phyloP scores from a whole-genome alignment of 73 alveolate genomes.

The Paraurostyla sp. region DNA sequence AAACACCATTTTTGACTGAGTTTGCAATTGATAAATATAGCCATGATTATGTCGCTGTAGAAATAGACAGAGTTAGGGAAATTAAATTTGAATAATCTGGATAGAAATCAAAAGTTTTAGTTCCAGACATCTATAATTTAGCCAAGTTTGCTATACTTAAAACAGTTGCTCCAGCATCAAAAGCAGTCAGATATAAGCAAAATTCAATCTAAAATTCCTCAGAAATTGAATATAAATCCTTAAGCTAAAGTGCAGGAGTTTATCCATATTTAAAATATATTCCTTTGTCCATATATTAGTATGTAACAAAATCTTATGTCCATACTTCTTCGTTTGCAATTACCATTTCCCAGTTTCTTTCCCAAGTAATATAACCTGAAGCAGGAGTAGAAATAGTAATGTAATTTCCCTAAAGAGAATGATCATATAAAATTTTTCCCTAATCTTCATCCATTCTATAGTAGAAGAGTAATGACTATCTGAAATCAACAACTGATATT shows the following conservation, averaged over 20 bases:
- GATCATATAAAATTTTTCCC: not conserved
- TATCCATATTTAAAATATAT: not conserved
- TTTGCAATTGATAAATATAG: not conserved
- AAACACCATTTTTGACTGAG: not conserved
- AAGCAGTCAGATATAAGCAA: not conserved
- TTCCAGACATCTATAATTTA: not conserved
- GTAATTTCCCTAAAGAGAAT: not conserved
- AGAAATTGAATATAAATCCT: not conserved
- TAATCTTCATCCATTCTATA: conserved; percentile 33
- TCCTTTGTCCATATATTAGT: not conserved
- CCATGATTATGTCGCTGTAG: not conserved
- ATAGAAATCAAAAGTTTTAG: not conserved
- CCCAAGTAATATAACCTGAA: not conserved
- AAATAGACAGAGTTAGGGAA: not conserved
- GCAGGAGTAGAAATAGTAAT: not conserved
- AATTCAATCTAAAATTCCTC: not conserved
- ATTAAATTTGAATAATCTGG: not conserved
- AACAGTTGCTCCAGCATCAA: not conserved
- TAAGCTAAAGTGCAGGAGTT: not conserved
- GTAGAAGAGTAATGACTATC: conserved; percentile 1
- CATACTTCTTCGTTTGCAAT: not conserved
- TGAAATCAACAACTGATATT: not conserved
- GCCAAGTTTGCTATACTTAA: not conserved
- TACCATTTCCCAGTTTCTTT: not conserved
- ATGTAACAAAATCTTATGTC: not conserved